A percentile compares a stretch with the other conserved stretches of the same genome.
Conservation (phyloP, 768 basidiomycete genomes). For the Trichaptum fuscoviolaceum region DNA sequence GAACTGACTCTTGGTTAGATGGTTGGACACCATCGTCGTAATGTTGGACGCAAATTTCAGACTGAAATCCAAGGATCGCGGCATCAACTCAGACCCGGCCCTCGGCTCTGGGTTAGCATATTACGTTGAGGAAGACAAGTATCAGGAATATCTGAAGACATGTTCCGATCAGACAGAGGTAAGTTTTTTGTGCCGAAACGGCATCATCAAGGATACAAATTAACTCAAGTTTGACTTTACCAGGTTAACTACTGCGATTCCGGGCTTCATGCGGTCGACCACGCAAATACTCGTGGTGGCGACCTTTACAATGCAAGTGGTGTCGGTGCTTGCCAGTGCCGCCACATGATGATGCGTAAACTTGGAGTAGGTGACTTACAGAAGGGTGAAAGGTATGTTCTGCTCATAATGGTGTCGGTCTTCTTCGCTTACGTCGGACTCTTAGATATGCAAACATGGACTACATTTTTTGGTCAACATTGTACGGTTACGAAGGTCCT, state of each 20-base stretch:
- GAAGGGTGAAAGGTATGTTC: slow-evolving; percentile 26
- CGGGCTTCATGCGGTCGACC: slow-evolving; percentile 13
- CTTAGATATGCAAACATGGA: slow-evolving; percentile 26
- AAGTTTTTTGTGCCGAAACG: slow-evolving; percentile 1
- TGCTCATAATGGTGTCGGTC: background rate
- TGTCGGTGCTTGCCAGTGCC: slow-evolving; percentile 5
- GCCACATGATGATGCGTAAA: slow-evolving; percentile 27
- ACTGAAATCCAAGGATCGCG: slow-evolving; percentile 1
- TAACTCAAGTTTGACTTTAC: background rate
- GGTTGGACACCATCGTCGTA: background rate
- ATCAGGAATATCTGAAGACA: slow-evolving; percentile 15
- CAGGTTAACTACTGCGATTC: slow-evolving; percentile 15
- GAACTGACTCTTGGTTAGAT: background rate
- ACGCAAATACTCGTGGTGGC: slow-evolving; percentile 10
- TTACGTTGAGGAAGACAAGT: slow-evolving; percentile 20
- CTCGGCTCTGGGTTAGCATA: slow-evolving; percentile 22
- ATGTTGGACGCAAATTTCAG: slow-evolving; percentile 7
- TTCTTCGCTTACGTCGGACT: background rate
- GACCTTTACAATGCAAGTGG: background rate
- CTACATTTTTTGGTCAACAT: slow-evolving; percentile 19
- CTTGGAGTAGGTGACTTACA: slow-evolving; percentile 27
- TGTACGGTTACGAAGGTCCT: slow-evolving; percentile 8
- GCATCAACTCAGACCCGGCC: slow-evolving; percentile 15
- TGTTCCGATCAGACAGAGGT: slow-evolving; percentile 18
- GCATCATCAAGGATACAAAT: background rate